These are phyloP conservation scores for Closterium sp. DNA, from an alignment of 139 green algal genomes.

Conservation along the genomic window DNA sequence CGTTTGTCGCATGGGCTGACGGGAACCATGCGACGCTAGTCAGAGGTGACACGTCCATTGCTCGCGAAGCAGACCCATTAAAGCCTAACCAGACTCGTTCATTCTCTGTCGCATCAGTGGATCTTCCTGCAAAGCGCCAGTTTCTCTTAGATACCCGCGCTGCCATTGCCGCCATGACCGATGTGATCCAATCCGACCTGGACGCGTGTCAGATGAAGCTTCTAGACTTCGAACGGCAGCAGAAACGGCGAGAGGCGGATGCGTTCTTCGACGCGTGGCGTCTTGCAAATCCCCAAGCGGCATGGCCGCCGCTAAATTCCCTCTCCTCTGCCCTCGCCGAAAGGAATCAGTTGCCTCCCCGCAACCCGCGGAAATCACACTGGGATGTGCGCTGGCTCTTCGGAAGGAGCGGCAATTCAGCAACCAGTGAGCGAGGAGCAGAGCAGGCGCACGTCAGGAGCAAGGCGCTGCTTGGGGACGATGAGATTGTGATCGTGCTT, in stretches of 20 bases:
- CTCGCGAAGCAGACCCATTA: not conserved
- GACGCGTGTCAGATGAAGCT: not conserved
- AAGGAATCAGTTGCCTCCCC: not conserved
- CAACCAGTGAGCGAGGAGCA: not conserved
- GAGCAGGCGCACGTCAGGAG: not conserved
- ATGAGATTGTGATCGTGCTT: conserved; percentile 33
- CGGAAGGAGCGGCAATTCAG: not conserved
- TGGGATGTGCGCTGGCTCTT: not conserved
- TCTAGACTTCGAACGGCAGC: not conserved
- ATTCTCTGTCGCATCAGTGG: not conserved
- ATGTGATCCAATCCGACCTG: not conserved
- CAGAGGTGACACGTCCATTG: not conserved
- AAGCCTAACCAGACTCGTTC: not conserved
- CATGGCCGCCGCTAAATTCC: not conserved
- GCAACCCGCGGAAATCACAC: not conserved
- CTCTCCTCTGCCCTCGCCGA: not conserved
- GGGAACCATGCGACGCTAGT: not conserved
- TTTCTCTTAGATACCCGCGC: not conserved
- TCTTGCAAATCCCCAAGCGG: not conserved
- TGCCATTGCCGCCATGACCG: not conserved
- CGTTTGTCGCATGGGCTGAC: not conserved
- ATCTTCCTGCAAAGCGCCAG: not conserved
- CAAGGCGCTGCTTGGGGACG: not conserved
- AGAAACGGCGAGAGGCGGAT: not conserved
- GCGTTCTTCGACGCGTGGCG: not conserved